Base-by-base conservation (phyloP, 371 early-diverging fungal genomes). In the Mucor racemosus region DNA sequence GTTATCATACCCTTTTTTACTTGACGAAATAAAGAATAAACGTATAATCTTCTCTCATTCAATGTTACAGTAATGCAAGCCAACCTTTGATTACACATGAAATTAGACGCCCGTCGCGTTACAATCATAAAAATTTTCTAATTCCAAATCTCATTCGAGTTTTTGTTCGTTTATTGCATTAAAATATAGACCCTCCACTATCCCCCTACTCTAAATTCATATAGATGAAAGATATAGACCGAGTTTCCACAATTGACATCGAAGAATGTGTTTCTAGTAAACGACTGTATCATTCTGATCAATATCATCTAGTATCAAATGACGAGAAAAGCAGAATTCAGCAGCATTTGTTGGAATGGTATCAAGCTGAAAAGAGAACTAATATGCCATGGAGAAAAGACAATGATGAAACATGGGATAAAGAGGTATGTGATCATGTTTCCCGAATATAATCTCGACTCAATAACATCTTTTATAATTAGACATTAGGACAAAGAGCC, bases 361-460 rank as follows among this genome's bases (percentile, higher is more conserved):
- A 85, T 64, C 90, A 91, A 57, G 59, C 60, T 14, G 73, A 89
- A 40, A 79, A 87, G 60, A 82, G 94, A 44, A 78, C 76, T 4
- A 80, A 78, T 26, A 76, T 93, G 75, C 94, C 94, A 5, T 93
- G 94, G 94, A 76, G 93, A 50, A 80, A 81, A 58, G 74, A 64
- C 11, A 66, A 21, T 44, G 64, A 76, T 19, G 41, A 50, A 19
- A 56, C 38, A 10, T 68, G 66, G 71, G 73, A 77, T 60, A 58
- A 53, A 10, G 55, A 75, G 65, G 68, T 63, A 58, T 38, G 70
- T 57, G 58, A 54, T 10, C 19, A 33, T 50, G 2, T 17, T 38
- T 17, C 11, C 21, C 33, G 14, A 36, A 15, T 56, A 19, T 48
- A 68, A n/a, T 4, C 11, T 38, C 11, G 5, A 15, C 19, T 26